Evolutionary conservation across 2,329 filamentous ascomycete genomes (phyloP), one percentile per base, ranked within the genome.

Genomic region (Passalora sequoiae): DNA sequence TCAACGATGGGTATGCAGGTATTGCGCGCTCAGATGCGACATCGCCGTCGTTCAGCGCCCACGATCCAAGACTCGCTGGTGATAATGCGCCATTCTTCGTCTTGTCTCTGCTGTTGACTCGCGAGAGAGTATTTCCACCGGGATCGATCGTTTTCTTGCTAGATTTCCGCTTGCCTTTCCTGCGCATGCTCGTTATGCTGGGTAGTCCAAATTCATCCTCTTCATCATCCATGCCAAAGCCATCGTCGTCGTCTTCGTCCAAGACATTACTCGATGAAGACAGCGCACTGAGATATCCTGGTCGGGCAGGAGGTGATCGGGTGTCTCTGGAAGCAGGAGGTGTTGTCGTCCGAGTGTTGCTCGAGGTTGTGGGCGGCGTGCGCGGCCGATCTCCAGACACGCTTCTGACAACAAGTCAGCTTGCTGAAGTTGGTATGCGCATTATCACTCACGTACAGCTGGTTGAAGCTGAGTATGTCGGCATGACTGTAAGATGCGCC

Each of bases 401-500:
- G n/a, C 52, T 59, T 39, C 56, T 60, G 40, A 8, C 37, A 19
- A 22, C 66, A 20, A 8, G 33, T 36, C 20, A 36, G 33, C 8
- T 21, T 13, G 33, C 19, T 20, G 24, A 20, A 21, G 8, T 12
- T 5, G 15, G 33, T 8, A 12, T 13, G n/a, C 5, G 17, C n/a
- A 8, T 21, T 24, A 5, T 27, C 6, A 27, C 8, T 21, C 20
- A 20, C 77, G 54, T 76, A 92, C 87, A 91, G 59, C 20, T 81
- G 79, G 60, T 88, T 86, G 60, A 91, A 84, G 67, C 91, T 94
- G 58, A 96, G 75, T 62, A 95, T 87, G 69, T 97, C 89, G 20
- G 91, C 87, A 67, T 98, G 92, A 10, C 92, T 97, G 65, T 98
- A 98, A 33, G 89, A 84, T 44, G 92, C 92, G 56, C 92, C 92